A percentile compares a stretch with the other conserved stretches of the same genome.
Evolutionary conservation across 176 grass and related monocot genomes (phyloP).

Genomic region (Alloteropsis semialata): DNA sequence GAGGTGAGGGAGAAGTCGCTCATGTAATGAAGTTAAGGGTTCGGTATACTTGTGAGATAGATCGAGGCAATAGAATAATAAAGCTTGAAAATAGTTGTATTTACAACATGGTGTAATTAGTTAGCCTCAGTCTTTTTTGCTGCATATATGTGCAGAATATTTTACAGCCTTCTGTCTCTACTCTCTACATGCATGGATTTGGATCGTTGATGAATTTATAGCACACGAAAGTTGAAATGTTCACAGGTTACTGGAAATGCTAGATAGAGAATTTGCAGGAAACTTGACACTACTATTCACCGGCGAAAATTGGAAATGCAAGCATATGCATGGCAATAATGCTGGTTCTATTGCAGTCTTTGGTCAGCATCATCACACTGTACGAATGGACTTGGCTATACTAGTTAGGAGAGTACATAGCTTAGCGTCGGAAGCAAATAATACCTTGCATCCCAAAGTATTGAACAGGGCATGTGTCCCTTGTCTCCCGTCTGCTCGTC

Average conservation of each 20-base stretch:
- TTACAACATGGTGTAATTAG: not conserved
- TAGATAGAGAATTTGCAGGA: not conserved
- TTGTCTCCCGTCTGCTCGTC: slow-evolving; percentile 35
- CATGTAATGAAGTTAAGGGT: slow-evolving; percentile 32
- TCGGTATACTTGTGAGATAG: slow-evolving; percentile 58
- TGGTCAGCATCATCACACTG: not conserved
- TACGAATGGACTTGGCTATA: not conserved
- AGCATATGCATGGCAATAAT: not conserved
- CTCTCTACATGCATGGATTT: too few relatives aligned
- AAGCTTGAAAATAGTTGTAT: slow-evolving; percentile 13
- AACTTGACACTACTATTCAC: not conserved
- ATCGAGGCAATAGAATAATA: slow-evolving; percentile 51
- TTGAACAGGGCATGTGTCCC: slow-evolving; percentile 43
- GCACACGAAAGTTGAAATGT: not conserved
- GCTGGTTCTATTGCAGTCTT: not conserved
- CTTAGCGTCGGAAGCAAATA: slow-evolving; percentile 35
- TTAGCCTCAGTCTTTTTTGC: too few relatives aligned
- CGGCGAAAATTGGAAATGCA: not conserved
- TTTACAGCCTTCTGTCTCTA: not conserved
- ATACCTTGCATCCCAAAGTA: slow-evolving; percentile 37
- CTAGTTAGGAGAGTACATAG: not conserved
- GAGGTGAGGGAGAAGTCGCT: slow-evolving; percentile 15
- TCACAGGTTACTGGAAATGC: not conserved
- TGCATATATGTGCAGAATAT: not conserved
- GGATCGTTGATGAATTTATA: not conserved